phyloP scores from a whole-genome alignment of 306 rosid species.

The Rosa multiflora region DNA sequence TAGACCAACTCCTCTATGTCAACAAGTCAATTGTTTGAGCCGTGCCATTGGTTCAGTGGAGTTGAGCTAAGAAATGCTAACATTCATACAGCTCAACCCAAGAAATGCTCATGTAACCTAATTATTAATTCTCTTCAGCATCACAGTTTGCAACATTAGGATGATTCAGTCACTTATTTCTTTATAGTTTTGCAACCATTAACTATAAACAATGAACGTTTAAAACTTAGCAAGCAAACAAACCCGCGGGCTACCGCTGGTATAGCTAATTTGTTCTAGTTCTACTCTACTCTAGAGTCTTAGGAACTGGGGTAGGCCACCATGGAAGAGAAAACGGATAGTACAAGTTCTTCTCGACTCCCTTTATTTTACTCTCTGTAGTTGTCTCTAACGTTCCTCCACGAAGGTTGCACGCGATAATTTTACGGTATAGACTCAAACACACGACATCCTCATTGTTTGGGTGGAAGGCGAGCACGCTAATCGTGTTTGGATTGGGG shows the following conservation, averaged over 20 bases:
- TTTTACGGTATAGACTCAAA: too few relatives aligned
- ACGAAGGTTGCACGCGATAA: too few relatives aligned
- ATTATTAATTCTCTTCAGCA: slow-evolving; percentile 42
- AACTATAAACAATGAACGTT: slow-evolving; percentile 7
- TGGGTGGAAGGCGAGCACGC: background rate
- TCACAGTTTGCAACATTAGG: slow-evolving; percentile 46
- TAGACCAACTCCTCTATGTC: background rate
- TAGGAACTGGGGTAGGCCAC: background rate
- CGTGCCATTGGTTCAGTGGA: too few relatives aligned
- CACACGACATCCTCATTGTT: background rate
- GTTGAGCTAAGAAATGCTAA: background rate
- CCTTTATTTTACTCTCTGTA: background rate
- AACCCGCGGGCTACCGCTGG: too few relatives aligned
- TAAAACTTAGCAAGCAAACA: background rate
- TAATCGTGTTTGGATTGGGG: too few relatives aligned
- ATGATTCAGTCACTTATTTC: slow-evolving; percentile 28
- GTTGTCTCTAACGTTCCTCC: background rate
- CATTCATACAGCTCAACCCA: slow-evolving; percentile 29
- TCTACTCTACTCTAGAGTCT: background rate
- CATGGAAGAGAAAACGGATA: background rate
- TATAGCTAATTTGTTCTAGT: background rate
- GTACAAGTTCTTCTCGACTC: background rate
- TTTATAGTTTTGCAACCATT: slow-evolving; percentile 30
- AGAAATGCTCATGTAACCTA: slow-evolving; percentile 43
- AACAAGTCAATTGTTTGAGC: too few relatives aligned